Percentiles rank a stretch among this genome's conserved stretches.
Evolutionary conservation across 2,329 filamentous ascomycete species (phyloP).

Genomic region (Penicillium capsulatum): DNA sequence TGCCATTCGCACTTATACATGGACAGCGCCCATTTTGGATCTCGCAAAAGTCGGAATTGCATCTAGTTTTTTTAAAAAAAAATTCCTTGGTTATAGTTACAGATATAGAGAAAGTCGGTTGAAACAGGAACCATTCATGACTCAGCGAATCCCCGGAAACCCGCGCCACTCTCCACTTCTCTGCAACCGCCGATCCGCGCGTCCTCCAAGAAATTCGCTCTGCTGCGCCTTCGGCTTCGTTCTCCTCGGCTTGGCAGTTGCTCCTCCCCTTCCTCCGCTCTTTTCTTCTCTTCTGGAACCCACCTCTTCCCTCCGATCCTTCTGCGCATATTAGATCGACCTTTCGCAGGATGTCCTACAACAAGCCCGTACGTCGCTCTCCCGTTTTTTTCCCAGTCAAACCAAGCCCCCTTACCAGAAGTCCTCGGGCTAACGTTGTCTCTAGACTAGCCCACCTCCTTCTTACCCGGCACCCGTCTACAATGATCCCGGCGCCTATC

Average conservation of each 20-base stretch:
- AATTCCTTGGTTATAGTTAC: too few relatives aligned
- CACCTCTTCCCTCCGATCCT: not conserved
- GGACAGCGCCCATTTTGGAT: slow-evolving; percentile 15
- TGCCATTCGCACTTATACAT: slow-evolving; percentile 18
- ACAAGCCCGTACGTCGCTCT: slow-evolving; percentile 28
- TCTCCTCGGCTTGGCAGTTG: not conserved
- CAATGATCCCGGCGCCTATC: slow-evolving; percentile 31
- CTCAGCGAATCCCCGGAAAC: slow-evolving; percentile 4
- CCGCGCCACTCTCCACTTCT: slow-evolving; percentile 1
- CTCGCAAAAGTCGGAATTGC: slow-evolving; percentile 15
- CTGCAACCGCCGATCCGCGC: slow-evolving; percentile 11
- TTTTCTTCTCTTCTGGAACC: not conserved
- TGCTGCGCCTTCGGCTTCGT: slow-evolving; percentile 1
- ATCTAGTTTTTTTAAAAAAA: too few relatives aligned
- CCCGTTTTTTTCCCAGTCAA: not conserved
- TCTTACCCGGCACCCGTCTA: slow-evolving; percentile 34
- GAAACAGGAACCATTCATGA: slow-evolving; percentile 6
- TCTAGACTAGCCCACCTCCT: slow-evolving; percentile 34
- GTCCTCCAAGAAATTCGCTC: slow-evolving; percentile 7
- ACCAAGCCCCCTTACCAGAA: too few relatives aligned
- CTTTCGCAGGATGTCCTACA: slow-evolving; percentile 27
- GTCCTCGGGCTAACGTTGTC: not conserved
- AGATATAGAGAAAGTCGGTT: too few relatives aligned
- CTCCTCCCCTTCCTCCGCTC: not conserved
- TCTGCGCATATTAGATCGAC: not conserved